Conservation (phyloP, 2,329 filamentous ascomycete species). For the Penicillium carneum region DNA sequence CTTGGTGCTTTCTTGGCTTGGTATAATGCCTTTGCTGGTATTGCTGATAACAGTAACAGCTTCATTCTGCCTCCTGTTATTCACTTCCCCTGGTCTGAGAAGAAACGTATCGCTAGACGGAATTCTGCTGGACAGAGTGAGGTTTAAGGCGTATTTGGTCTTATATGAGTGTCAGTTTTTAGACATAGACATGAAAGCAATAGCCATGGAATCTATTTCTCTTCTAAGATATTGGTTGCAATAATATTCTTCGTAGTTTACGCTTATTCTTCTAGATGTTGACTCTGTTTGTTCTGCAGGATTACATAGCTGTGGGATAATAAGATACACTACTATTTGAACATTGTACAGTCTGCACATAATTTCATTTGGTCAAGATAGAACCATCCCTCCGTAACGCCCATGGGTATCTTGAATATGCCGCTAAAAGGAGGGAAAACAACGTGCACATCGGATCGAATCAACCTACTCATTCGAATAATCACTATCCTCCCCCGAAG, state of each 20-base stretch:
- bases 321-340: neutral
- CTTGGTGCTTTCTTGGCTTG: slow-evolving; percentile 62
- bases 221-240: no score
- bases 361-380: neutral
- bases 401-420: slow-evolving; percentile 19
- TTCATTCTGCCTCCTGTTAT: slow-evolving; percentile 37
- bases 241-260: no score
- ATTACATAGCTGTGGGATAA: neutral
- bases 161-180: neutral
- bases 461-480: neutral
- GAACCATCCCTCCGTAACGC: slow-evolving; percentile 5
- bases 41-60: slow-evolving; percentile 60
- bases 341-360: neutral
- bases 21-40: slow-evolving; percentile 64
- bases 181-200: neutral
- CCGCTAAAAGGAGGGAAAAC: slow-evolving; percentile 11
- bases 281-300: neutral
- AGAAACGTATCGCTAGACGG: slow-evolving; percentile 15
- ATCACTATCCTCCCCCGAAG: slow-evolving; percentile 1
- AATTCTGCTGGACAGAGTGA: neutral
- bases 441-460: neutral
- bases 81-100: slow-evolving; percentile 39
- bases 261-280: neutral
- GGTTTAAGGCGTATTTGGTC: slow-evolving; percentile 1
- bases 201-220: neutral